Conservation (phyloP, 345 rosid genomes). For the Populus pruinosa region DNA sequence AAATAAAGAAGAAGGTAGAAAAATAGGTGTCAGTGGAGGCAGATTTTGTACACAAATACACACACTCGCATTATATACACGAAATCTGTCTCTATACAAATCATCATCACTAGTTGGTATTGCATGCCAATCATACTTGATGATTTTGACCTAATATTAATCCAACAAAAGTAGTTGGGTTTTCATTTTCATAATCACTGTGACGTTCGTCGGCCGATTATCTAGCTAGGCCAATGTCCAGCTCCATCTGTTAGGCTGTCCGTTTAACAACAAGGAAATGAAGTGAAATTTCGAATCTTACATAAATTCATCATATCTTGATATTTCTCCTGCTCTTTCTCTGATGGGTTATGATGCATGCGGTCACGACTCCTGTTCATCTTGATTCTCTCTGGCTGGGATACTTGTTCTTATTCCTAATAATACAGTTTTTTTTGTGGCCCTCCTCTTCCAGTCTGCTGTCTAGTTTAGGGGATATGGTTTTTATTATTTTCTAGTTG, state of each 20-base stretch:
- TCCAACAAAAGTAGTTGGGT: neutral
- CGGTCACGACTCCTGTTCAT: no score
- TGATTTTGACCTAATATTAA: neutral
- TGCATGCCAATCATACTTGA: neutral
- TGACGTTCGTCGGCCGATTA: neutral
- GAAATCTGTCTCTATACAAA: neutral
- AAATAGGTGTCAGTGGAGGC: neutral
- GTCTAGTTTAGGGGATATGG: no score
- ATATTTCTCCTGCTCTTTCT: no score
- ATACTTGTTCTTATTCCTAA: no score
- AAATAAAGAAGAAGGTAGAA: no score
- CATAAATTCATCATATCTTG: no score
- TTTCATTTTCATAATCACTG: neutral
- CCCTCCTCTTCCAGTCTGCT: no score
- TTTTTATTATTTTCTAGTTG: no score
- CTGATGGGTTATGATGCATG: no score
- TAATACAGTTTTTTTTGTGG: no score
- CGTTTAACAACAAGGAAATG: neutral
- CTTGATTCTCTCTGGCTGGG: no score
- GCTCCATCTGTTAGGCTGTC: neutral
- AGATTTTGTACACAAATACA: neutral
- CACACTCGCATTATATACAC: neutral
- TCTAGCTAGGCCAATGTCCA: neutral
- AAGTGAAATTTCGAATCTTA: neutral
- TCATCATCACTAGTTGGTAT: neutral